A percentile compares a stretch with the other conserved stretches of the same genome.
Evolutionary conservation across 108 stramenopile genomes (phyloP).

Genomic region (Conticribra weissflogii): DNA sequence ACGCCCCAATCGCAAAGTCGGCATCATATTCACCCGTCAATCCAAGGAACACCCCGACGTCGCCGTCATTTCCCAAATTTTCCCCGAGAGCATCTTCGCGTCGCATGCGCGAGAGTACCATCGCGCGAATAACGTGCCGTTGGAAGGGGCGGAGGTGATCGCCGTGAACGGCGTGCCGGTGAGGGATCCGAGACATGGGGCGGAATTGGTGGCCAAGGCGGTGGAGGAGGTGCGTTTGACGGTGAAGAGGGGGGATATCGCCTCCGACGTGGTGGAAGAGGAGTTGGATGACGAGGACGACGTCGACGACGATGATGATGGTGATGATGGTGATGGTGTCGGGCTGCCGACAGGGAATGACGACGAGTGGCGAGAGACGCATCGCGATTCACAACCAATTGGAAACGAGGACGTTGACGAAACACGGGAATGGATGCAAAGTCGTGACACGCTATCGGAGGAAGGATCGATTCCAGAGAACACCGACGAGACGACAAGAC

Average conservation of each 20-base stretch:
- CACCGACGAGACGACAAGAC: too few species aligned
- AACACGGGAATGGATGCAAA: too few species aligned
- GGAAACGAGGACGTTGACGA: too few species aligned
- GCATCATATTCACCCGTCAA: constrained; percentile 44
- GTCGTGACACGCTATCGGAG: too few species aligned
- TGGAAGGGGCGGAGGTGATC: constrained; percentile 47
- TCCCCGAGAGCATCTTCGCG: constrained; percentile 42
- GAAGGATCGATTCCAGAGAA: too few species aligned
- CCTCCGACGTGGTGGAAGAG: not conserved
- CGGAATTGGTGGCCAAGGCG: constrained; percentile 47
- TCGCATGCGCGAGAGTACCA: constrained; percentile 4
- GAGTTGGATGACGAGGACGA: not conserved
- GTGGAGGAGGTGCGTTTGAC: constrained; percentile 44
- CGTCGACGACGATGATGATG: not conserved
- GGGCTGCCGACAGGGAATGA: too few species aligned
- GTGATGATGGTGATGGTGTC: not conserved
- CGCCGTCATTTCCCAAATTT: constrained; percentile 35
- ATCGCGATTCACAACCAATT: too few species aligned
- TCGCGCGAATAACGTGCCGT: not conserved
- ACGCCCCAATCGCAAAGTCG: constrained; percentile 48
- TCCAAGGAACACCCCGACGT: constrained; percentile 29
- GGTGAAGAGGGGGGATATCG: constrained; percentile 20
- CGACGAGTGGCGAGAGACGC: too few species aligned
- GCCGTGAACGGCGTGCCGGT: constrained; percentile 52
- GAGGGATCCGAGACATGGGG: constrained; percentile 44